Conservation (phyloP, 202 grass and related monocot genomes). For the Carex arenaria region DNA sequence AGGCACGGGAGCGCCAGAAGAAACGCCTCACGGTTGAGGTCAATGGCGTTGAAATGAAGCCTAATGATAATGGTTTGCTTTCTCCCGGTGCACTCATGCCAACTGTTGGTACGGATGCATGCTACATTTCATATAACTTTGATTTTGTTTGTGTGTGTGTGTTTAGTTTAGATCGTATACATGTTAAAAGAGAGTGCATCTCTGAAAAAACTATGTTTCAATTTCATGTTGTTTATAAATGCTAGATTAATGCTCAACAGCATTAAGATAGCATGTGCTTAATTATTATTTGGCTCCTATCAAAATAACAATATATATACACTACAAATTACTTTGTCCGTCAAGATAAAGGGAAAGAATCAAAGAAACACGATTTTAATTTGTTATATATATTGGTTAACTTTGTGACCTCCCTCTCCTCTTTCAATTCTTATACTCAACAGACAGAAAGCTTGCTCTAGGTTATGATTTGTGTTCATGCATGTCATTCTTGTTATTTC, state of each 20-base stretch:
- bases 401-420: neutral
- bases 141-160: neutral
- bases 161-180: neutral
- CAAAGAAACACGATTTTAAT: no score
- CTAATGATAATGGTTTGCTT: neutral
- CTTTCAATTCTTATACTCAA: neutral
- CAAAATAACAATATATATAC: neutral
- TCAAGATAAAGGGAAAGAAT: no score
- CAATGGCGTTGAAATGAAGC: neutral
- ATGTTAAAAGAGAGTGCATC: neutral
- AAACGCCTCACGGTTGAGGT: slow-evolving; percentile 52
- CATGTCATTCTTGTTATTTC: neutral
- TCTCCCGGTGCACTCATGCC: slow-evolving; percentile 23
- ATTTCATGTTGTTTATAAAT: neutral
- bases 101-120: neutral
- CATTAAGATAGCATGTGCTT: neutral
- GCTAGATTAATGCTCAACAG: neutral
- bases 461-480: neutral
- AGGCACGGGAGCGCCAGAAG: slow-evolving; percentile 95
- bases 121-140: neutral
- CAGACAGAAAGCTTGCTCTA: neutral
- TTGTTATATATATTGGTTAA: neutral
- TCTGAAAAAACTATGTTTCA: neutral
- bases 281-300: neutral
- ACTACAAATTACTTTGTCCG: no score